These are phyloP conservation scores for Phytophthora cactorum DNA, from an alignment of 352 stramenopile species.

Conservation along the genomic window DNA sequence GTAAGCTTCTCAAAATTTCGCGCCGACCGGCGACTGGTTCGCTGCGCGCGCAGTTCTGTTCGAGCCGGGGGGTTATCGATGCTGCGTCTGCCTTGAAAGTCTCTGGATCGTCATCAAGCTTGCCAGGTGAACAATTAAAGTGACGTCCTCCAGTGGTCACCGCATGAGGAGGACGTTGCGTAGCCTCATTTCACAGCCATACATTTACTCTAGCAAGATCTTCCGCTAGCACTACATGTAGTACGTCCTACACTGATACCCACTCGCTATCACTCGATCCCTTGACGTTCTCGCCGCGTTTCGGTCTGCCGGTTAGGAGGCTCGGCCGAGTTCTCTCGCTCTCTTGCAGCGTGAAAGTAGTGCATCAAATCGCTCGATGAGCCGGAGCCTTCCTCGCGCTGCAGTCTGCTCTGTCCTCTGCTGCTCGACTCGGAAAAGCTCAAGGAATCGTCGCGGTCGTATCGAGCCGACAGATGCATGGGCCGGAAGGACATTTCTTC, in stretches of 20 bases:
- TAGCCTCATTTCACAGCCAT: neutral
- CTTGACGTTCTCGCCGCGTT: slow-evolving; percentile 1
- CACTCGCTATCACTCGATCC: too few relatives aligned
- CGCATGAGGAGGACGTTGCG: too few relatives aligned
- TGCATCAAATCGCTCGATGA: slow-evolving; percentile 21
- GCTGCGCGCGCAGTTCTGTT: slow-evolving; percentile 9
- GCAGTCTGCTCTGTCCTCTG: slow-evolving; percentile 22
- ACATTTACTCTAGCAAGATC: neutral
- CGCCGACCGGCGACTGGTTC: slow-evolving; percentile 14
- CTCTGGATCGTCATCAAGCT: neutral
- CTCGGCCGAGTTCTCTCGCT: slow-evolving; percentile 24
- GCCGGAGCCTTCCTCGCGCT: slow-evolving; percentile 15
- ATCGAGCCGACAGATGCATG: slow-evolving; percentile 32
- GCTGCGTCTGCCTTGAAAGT: neutral
- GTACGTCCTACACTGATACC: too few relatives aligned
- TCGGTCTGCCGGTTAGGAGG: slow-evolving; percentile 10
- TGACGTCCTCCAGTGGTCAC: too few relatives aligned
- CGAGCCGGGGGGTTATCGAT: slow-evolving; percentile 1
- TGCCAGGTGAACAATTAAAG: too few relatives aligned
- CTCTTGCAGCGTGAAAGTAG: slow-evolving; percentile 23
- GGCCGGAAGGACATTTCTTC: slow-evolving; percentile 34
- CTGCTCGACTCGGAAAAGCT: slow-evolving; percentile 34
- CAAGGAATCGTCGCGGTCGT: slow-evolving; percentile 32
- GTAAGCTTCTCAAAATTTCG: slow-evolving; percentile 4
- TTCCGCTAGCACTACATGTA: too few relatives aligned